Evolutionary conservation across 306 rosid genomes (phyloP), one percentile per base, ranked within the genome.

Genomic region (Sesbania bispinosa): DNA sequence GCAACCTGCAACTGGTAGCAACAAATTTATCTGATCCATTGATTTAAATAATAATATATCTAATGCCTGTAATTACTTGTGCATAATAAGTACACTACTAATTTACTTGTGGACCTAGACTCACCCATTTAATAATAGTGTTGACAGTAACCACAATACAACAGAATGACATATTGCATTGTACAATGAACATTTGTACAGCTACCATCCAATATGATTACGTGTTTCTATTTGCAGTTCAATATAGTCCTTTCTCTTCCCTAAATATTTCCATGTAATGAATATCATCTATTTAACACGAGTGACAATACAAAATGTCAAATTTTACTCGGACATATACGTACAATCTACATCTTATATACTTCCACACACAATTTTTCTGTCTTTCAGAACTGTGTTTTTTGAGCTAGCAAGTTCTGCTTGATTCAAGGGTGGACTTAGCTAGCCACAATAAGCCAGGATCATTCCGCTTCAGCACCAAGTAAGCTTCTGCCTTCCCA

Each of bases 371-470:
- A 18, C 35, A 32, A 29, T 23, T 54, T 48, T 53, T 62, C 68
- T 57, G 32, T 27, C 52, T 55, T 59, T 18, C 62, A 71, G 30
- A 23, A 27, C 33, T 20, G 38, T 20, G 38, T 24, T 33, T 55
- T 76, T 16, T n/a, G 50, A 16, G 67, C 83, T 85, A 90, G 67
- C 51, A 54, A 46, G 74, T 32, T 52, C 35, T 48, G 62, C 79
- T 70, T 41, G 93, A 79, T 81, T 94, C 96, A 4, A 94, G 85
- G 75, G 85, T 82, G 68, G 96, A 86, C 84, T 94, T 91, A 66
- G 97, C 99, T 68, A 91, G 91, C 99, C 99, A 94, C 83, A 94
- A 74, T 62, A 94, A 77, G 52, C 91, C 97, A 0, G 93, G 99
- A 82, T 94, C 99, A 59, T 94, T 82, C 67, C 96, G 80, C 85